Evolutionary conservation across 257 asterid genomes (phyloP).

Genomic region (Striga asiatica): DNA sequence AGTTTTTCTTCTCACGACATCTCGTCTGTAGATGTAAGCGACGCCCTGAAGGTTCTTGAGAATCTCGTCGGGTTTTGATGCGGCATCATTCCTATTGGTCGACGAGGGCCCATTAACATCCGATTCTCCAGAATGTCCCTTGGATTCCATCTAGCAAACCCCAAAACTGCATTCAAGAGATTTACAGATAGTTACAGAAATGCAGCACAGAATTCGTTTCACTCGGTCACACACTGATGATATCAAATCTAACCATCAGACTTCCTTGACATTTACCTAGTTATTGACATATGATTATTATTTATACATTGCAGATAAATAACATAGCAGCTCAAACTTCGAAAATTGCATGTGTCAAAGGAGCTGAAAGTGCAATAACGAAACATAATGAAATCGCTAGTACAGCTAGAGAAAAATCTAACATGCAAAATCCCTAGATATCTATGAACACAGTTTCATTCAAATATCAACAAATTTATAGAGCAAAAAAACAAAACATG

Average conservation of each 20-base stretch:
- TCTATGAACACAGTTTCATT: neutral
- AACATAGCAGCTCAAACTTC: neutral
- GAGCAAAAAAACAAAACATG: neutral
- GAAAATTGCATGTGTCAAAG: neutral
- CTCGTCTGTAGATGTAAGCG: slow-evolving; percentile 76
- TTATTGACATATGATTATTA: too few species aligned
- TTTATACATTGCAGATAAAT: too few species aligned
- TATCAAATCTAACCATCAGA: too few species aligned
- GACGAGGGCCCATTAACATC: slow-evolving; percentile 30
- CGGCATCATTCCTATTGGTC: slow-evolving; percentile 25
- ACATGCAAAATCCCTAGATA: slow-evolving; percentile 12
- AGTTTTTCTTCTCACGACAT: slow-evolving; percentile 55
- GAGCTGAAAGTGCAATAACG: neutral
- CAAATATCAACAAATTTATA: neutral
- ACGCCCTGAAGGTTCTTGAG: slow-evolving; percentile 44
- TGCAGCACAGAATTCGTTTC: too few species aligned
- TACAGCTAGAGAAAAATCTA: slow-evolving; percentile 20
- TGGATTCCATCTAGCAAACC: slow-evolving; percentile 59
- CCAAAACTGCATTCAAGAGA: slow-evolving; percentile 13
- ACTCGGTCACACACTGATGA: too few species aligned
- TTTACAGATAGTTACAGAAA: neutral
- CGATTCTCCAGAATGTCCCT: slow-evolving; percentile 26
- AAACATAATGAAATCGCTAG: slow-evolving; percentile 14
- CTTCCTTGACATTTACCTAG: too few species aligned
- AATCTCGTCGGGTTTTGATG: slow-evolving; percentile 37